These are phyloP conservation scores for Withania somnifera DNA, from an alignment of 305 asterid genomes.

Conservation along the genomic window DNA sequence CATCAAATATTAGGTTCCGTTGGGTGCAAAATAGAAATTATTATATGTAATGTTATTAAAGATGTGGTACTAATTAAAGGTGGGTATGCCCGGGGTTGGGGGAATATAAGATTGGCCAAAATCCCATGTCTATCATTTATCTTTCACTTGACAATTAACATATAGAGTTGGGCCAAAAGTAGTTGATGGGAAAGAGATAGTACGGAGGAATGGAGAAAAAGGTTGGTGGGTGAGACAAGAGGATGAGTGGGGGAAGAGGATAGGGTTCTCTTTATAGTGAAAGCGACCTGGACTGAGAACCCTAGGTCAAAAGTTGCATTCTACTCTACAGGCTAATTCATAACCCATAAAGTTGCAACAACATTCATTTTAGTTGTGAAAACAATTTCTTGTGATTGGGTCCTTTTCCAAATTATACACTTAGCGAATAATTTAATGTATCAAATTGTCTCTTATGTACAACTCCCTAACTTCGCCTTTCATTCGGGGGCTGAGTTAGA, in stretches of 20 bases:
- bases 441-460: too few relatives aligned
- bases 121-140: not conserved
- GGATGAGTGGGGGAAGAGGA: not conserved
- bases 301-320: slow-evolving; percentile 23
- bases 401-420: too few relatives aligned
- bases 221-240: not conserved
- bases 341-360: too few relatives aligned
- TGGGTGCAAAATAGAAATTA: too few relatives aligned
- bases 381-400: too few relatives aligned
- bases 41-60: too few relatives aligned
- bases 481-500: too few relatives aligned
- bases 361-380: too few relatives aligned
- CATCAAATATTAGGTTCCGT: too few relatives aligned
- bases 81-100: not conserved
- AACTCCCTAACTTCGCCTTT: too few relatives aligned
- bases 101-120: not conserved
- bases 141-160: not conserved
- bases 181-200: not conserved
- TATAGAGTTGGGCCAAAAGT: not conserved
- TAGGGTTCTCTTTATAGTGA: slow-evolving; percentile 20
- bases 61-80: not conserved
- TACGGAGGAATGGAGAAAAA: not conserved
- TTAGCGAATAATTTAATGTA: too few relatives aligned
- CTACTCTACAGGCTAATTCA: not conserved
- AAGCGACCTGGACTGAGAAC: slow-evolving; percentile 9